Evolutionary conservation across 2,329 filamentous ascomycete species (phyloP).

Genomic region (Pyrenophora graminea): DNA sequence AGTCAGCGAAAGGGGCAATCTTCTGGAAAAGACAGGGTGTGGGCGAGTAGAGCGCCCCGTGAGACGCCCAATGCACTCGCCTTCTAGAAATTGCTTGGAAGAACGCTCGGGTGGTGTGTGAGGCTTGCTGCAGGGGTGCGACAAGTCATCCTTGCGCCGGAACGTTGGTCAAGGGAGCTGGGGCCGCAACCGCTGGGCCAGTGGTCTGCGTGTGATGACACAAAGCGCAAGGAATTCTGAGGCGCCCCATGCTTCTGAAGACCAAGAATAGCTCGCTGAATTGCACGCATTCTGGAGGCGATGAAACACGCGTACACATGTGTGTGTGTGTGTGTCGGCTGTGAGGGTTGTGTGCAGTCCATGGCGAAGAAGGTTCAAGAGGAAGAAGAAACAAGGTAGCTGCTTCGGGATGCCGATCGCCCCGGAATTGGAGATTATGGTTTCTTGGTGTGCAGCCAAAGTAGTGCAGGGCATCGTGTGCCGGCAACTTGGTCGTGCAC

Average conservation of each 20-base stretch:
- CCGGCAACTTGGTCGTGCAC: slow-evolving; percentile 7
- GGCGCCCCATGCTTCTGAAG: slow-evolving; percentile 30
- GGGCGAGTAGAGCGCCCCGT: slow-evolving; percentile 33
- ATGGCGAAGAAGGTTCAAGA: neutral
- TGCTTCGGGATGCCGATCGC: neutral
- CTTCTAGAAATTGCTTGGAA: slow-evolving; percentile 46
- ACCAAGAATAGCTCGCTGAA: slow-evolving; percentile 40
- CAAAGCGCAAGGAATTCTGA: slow-evolving; percentile 33
- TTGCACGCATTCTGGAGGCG: slow-evolving; percentile 26
- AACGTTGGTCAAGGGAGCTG: slow-evolving; percentile 32
- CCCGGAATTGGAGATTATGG: neutral
- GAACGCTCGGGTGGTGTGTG: slow-evolving; percentile 34
- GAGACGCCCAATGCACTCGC: slow-evolving; percentile 24
- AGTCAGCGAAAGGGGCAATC: slow-evolving; percentile 41
- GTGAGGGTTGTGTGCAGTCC: neutral
- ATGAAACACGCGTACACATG: slow-evolving; percentile 39
- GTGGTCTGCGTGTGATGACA: slow-evolving; percentile 25
- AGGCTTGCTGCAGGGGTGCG: slow-evolving; percentile 35
- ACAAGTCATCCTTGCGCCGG: slow-evolving; percentile 36
- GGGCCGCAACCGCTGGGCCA: slow-evolving; percentile 39
- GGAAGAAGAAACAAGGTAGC: neutral
- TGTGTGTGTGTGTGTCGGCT: neutral
- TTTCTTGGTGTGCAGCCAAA: slow-evolving; percentile 7
- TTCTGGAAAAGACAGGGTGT: slow-evolving; percentile 46
- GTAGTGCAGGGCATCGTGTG: slow-evolving; percentile 4